These are phyloP conservation scores for Tetrahymena elliotti DNA, from an alignment of 73 alveolate genomes.

Conservation along the genomic window DNA sequence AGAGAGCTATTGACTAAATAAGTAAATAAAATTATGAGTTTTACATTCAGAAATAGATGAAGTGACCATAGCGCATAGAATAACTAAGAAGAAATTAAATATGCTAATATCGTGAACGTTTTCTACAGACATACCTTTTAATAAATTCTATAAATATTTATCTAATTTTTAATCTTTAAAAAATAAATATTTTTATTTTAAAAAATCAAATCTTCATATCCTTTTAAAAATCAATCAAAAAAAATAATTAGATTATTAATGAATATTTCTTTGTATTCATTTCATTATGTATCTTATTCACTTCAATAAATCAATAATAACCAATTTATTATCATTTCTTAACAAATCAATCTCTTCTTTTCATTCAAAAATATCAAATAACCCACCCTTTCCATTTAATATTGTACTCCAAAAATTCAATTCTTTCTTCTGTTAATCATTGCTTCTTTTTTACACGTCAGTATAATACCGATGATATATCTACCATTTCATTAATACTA, in stretches of 20 bases:
- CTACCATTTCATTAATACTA: background rate
- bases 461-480: background rate
- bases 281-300: background rate
- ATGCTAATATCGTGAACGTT: background rate
- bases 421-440: background rate
- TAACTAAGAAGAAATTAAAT: background rate
- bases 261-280: background rate
- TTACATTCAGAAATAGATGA: background rate
- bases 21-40: background rate
- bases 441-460: background rate
- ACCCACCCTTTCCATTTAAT: background rate
- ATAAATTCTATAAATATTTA: background rate
- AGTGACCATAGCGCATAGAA: background rate
- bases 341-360: background rate
- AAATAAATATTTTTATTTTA: no score
- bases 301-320: no score
- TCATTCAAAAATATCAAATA: no score
- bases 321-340: no score
- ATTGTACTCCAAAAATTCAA: background rate
- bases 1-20: background rate
- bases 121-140: background rate
- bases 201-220: background rate
- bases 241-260: background rate
- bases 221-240: background rate
- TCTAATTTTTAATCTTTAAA: background rate